These are phyloP conservation scores for Poronia punctata DNA, from an alignment of 495 filamentous ascomycete species.

Conservation along the genomic window DNA sequence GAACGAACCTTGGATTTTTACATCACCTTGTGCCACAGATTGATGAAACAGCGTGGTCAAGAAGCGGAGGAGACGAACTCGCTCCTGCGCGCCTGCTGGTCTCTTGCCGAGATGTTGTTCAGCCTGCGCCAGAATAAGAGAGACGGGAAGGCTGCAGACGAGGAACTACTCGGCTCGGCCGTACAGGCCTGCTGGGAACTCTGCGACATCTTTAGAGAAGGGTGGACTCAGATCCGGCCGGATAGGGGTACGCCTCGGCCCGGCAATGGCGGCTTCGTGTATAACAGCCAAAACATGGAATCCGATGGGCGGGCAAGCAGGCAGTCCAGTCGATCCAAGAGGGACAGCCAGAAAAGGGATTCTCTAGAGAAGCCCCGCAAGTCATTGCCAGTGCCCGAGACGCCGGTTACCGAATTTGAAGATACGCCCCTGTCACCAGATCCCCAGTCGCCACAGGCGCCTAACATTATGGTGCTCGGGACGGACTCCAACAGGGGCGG, in stretches of 20 bases:
- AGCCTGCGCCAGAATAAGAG: slow-evolving; percentile 77
- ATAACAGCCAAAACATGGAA: slow-evolving; percentile 15
- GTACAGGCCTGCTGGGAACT: slow-evolving; percentile 94
- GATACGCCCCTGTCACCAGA: slow-evolving; percentile 77
- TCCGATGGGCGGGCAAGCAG: slow-evolving; percentile 23
- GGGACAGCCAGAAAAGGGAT: slow-evolving; percentile 35
- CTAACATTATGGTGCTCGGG: slow-evolving; percentile 80
- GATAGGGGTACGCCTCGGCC: slow-evolving; percentile 83
- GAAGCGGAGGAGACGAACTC: slow-evolving; percentile 74
- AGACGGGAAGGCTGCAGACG: slow-evolving; percentile 65
- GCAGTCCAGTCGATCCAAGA: slow-evolving; percentile 39
- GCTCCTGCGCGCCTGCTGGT: slow-evolving; percentile 81
- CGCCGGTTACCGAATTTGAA: slow-evolving; percentile 88
- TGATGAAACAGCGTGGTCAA: slow-evolving; percentile 85
- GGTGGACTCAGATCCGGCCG: slow-evolving; percentile 83
- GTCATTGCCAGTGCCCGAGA: slow-evolving; percentile 57
- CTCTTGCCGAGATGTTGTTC: slow-evolving; percentile 88
- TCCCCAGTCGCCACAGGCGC: slow-evolving; percentile 56
- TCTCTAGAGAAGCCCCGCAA: slow-evolving; percentile 21
- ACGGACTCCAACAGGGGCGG: slow-evolving; percentile 45
- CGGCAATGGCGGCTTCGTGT: slow-evolving; percentile 59
- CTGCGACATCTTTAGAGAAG: slow-evolving; percentile 87
- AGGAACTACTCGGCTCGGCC: slow-evolving; percentile 76
- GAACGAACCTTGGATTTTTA: slow-evolving; percentile 91
- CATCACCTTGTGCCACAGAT: slow-evolving; percentile 81